Evolutionary conservation across 129 eudicot genomes (phyloP), one percentile per base, ranked within the genome.

Genomic region (Heracleum sosnowskyi): DNA sequence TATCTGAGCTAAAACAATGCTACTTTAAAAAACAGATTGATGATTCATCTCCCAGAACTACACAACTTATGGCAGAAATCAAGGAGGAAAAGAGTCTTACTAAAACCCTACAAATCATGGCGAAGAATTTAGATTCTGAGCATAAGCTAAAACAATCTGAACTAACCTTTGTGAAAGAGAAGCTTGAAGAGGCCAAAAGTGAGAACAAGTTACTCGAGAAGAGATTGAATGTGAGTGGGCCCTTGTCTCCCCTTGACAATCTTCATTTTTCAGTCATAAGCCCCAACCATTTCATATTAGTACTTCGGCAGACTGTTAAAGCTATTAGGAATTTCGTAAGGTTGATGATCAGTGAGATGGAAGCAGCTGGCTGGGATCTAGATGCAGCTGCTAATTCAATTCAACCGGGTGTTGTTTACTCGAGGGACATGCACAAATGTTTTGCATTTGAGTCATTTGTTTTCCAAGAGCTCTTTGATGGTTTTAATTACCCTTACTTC

Each of bases 371-470:
- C 22, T 96, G 97, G 99, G 89, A 96, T 77, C 70, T 96, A 73
- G 88, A 83, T 55, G 89, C 91, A 18, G 99, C 95, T 2, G 94
- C 87, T 1, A 75, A 76, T 60, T 77, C 90, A 35, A 92, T 95
- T 63, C 87, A 87, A 49, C 97, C 97, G 0, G 86, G 81, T 36
- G 88, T 88, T 74, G 76, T 66, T 11, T 89, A 80, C 71, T 73
- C 83, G 82, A 89, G 83, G 17, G 78, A 35, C 1, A 69, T 12
- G 45, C 91, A 92, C 75, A 87, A 55, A 34, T 88, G 90, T 69
- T 92, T 75, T 37, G 90, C 96, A 17, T 88, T 96, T 41, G 99
- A 92, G 76, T 90, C 97, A 1, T 92, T 85, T 70, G 92, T 96
- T 8, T 87, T 87, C 85, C 72, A 77, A 47, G 90, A 88, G 71